Conservation (phyloP, 2,329 filamentous ascomycete genomes). For the Fusarium nelsonii region DNA sequence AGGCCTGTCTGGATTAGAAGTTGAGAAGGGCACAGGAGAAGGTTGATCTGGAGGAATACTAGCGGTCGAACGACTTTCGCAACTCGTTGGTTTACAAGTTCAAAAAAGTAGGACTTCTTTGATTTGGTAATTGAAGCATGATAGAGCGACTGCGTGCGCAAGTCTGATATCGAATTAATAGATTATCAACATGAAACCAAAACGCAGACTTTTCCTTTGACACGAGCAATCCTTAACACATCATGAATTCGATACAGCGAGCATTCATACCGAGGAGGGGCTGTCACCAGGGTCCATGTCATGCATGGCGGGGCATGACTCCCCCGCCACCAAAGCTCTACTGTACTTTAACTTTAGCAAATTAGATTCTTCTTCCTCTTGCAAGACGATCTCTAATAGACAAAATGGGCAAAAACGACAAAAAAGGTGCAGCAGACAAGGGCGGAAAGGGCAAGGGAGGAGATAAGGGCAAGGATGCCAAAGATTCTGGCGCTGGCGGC, state of each 20-base stretch:
- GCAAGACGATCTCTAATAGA: constrained; percentile 7
- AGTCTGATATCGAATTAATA: constrained; percentile 11
- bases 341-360: constrained; percentile 1
- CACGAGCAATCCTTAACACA: too few relatives aligned
- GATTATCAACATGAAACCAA: neutral
- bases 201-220: neutral
- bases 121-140: constrained; percentile 1
- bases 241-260: too few relatives aligned
- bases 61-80: constrained; percentile 46
- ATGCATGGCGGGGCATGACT: constrained; percentile 34
- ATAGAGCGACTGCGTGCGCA: neutral
- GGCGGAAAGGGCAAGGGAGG: constrained; percentile 43
- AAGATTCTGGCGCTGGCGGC: constrained; percentile 54
- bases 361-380: constrained; percentile 13
- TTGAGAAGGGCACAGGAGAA: constrained; percentile 50
- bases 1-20: constrained; percentile 58
- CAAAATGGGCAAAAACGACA: constrained; percentile 57
- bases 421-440: constrained; percentile 57
- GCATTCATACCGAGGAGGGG: too few relatives aligned
- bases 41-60: constrained; percentile 48
- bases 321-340: constrained; percentile 23
- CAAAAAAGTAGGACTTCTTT: constrained; percentile 13
- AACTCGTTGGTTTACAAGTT: constrained; percentile 40
- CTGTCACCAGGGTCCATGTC: constrained; percentile 21
- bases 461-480: constrained; percentile 42